Evolutionary conservation across 108 stramenopile species (phyloP).

Genomic region (Aurantiochytrium sp.): DNA sequence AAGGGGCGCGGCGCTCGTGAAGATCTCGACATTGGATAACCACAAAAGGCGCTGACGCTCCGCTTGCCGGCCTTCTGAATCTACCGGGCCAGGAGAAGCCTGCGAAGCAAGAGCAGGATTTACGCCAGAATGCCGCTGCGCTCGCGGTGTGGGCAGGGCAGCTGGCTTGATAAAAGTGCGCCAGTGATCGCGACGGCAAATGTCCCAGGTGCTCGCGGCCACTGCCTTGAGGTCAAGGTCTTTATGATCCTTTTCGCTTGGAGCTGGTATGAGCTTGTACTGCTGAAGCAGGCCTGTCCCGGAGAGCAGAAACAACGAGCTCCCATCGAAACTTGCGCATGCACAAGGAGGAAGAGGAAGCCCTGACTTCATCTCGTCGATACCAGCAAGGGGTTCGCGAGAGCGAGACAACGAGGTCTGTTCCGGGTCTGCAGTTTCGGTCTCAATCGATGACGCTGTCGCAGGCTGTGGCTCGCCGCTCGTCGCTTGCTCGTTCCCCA

Average conservation of each 20-base stretch:
- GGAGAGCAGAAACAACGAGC: background rate
- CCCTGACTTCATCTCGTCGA: background rate
- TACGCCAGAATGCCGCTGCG: background rate
- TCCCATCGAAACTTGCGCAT: background rate
- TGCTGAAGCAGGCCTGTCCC: background rate
- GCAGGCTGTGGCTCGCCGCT: too few relatives aligned
- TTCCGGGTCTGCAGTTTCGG: background rate
- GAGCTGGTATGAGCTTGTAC: background rate
- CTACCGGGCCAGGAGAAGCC: background rate
- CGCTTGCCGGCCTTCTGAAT: background rate
- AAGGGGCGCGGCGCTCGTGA: background rate
- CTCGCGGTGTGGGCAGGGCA: background rate
- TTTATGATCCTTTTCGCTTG: background rate
- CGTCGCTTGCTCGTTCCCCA: too few relatives aligned
- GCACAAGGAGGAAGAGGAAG: background rate
- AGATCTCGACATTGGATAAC: constrained; percentile 6
- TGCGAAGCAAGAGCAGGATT: background rate
- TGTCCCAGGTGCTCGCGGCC: background rate
- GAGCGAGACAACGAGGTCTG: background rate
- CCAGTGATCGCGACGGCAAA: background rate
- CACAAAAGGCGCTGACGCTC: background rate
- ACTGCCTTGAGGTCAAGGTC: background rate
- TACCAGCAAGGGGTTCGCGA: background rate
- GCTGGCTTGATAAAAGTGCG: background rate
- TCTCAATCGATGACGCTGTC: background rate